These are phyloP conservation scores for Quercus lobata DNA, from an alignment of 331 rosid genomes.

Conservation along the genomic window DNA sequence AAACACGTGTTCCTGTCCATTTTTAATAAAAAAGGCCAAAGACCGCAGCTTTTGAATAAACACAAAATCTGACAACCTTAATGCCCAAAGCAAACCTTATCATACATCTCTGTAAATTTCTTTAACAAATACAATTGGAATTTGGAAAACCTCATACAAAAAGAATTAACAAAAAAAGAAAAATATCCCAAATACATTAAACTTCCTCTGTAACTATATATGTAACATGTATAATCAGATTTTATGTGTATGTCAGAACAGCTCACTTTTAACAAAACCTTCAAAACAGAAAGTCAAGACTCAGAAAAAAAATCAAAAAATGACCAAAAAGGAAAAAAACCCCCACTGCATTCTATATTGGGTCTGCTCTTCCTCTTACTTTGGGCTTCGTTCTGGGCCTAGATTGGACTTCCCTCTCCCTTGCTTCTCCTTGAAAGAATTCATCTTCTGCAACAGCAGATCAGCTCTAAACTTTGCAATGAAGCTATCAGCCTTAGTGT, in stretches of 20 bases:
- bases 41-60: constrained; percentile 1
- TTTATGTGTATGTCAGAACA: constrained; percentile 6
- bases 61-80: constrained; percentile 14
- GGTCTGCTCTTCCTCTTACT: background rate
- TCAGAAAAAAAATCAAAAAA: background rate
- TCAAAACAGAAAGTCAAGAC: background rate
- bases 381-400: constrained; percentile 23
- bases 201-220: constrained; percentile 12
- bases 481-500: constrained; percentile 76
- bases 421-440: constrained; percentile 56
- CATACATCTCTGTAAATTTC: background rate
- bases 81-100: constrained; percentile 16
- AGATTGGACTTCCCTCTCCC: constrained; percentile 52
- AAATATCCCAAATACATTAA: background rate
- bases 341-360: background rate
- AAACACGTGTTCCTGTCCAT: background rate
- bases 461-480: constrained; percentile 72
- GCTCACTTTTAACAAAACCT: background rate
- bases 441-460: constrained; percentile 67
- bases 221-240: background rate
- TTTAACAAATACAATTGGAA: background rate
- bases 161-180: background rate
- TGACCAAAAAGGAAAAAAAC: background rate
- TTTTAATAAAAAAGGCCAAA: background rate
- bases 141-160: no score